Base-by-base conservation (phyloP, 169 alveolate genomes). In the Neospora caninum region DNA sequence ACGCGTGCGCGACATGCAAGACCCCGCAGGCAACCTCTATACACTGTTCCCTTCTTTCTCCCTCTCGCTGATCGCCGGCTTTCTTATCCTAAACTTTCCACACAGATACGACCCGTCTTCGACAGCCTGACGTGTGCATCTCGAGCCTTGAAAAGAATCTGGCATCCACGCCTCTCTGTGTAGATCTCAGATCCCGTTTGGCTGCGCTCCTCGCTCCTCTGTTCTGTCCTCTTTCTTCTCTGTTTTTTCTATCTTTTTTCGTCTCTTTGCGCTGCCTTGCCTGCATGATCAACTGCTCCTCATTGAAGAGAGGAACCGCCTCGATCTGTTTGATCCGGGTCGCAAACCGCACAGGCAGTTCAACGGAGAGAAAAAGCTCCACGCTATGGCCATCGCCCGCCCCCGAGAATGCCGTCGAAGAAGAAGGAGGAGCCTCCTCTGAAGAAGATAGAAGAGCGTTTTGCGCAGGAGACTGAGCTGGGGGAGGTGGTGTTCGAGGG, bases 271-370 rank as follows among this genome's bases (percentile, higher is more conserved):
- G 39, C 78, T 78, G 38, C 34, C 92, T 9, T 39, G 39, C 93
- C 58, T 88, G 93, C 64, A 88, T 67, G 87, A 88, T 70, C 1
- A 88, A 41, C 20, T 45, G 93, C 86, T 88, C 93, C 43, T 70
- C 31, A 86, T 88, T 36, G 69, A 88, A 88, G 36, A 88, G 58
- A 0, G 93, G 93, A n/a, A 88, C 80, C 22, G 93, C 45, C 39
- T 88, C 93, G 69, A 88, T 7, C 64, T 88, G 93, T 39, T 88
- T 88, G 70, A 88, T 73, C 6, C 93, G 83, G 0, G 58, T 53
- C 22, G 93, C 86, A 31, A 88, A 88, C 25, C 93, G 83, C 42
- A 88, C 93, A 10, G 93, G 93, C 84, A 88, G 86, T 34, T 88
- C 93, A 29, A 53, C 84, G 42, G 70, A 67, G 36, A 88, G 64